Conservation (phyloP, 2,329 filamentous ascomycete genomes). For the Stachybotrys elegans region DNA sequence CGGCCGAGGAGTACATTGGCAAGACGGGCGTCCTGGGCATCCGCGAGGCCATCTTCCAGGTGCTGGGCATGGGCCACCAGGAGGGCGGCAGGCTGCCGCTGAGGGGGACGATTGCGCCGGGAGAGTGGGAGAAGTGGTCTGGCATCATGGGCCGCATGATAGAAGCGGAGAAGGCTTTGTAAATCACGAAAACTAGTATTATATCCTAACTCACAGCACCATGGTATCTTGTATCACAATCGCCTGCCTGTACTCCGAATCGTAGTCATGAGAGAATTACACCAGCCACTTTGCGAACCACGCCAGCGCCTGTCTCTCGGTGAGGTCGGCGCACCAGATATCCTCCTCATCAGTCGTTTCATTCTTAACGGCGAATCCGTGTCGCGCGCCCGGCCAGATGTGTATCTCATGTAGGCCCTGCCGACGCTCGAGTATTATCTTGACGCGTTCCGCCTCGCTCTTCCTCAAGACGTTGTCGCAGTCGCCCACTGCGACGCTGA, state of each 20-base stretch:
- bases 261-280: not conserved
- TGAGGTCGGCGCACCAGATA: constrained; percentile 29
- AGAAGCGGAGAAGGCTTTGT: constrained; percentile 10
- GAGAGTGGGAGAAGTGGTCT: constrained; percentile 14
- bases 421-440: constrained; percentile 25
- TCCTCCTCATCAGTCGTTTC: constrained; percentile 27
- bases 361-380: constrained; percentile 34
- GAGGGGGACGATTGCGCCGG: constrained; percentile 48
- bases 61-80: constrained; percentile 51
- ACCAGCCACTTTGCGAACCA: constrained; percentile 22
- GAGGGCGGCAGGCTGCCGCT: constrained; percentile 57
- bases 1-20: constrained; percentile 58
- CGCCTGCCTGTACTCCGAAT: not conserved
- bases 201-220: not conserved
- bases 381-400: constrained; percentile 24
- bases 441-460: constrained; percentile 23
- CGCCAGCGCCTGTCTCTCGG: constrained; percentile 31
- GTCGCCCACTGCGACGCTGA: constrained; percentile 39
- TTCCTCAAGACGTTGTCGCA: constrained; percentile 31
- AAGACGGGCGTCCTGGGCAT: constrained; percentile 58
- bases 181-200: not conserved
- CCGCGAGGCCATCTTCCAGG: constrained; percentile 54
- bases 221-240: not conserved
- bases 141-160: constrained; percentile 10
- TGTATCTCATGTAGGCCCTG: constrained; percentile 4